Conservation (phyloP, 2,329 filamentous ascomycete genomes). For the Fonsecaea pedrosoi region DNA sequence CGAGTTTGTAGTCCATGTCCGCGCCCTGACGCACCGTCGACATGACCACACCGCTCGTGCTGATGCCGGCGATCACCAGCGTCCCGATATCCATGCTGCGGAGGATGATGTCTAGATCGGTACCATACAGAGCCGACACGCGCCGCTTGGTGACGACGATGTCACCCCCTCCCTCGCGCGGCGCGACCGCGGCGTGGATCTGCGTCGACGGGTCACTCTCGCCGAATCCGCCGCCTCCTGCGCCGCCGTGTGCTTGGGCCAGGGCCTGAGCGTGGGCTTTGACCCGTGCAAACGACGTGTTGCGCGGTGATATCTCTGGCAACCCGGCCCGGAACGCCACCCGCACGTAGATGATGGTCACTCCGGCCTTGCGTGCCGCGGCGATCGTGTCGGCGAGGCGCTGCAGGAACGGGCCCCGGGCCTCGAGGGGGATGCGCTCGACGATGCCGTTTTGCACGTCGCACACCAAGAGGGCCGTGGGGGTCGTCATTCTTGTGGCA, state of each 20-base stretch:
- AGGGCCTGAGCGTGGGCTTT: neutral
- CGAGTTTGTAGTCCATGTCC: constrained; percentile 21
- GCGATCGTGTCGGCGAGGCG: constrained; percentile 11
- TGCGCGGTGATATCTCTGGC: constrained; percentile 11
- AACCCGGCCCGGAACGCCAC: constrained; percentile 13
- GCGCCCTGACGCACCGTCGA: constrained; percentile 18
- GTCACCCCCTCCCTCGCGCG: neutral
- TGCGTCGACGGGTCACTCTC: constrained; percentile 12
- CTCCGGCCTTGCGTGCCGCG: neutral
- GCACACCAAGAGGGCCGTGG: constrained; percentile 18
- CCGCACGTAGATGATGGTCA: constrained; percentile 10
- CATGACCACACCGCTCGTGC: constrained; percentile 20
- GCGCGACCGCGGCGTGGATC: constrained; percentile 11
- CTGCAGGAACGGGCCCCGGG: constrained; percentile 7
- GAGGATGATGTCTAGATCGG: constrained; percentile 18
- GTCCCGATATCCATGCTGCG: constrained; percentile 8
- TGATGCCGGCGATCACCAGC: constrained; percentile 16
- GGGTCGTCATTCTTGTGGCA: neutral
- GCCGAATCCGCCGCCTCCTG: constrained; percentile 3
- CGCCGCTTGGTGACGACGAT: constrained; percentile 23
- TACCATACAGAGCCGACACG: constrained; percentile 19
- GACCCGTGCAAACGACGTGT: neutral
- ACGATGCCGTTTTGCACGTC: constrained; percentile 24
- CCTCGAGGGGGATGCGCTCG: neutral
- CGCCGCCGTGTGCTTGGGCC: too few relatives aligned